phyloP scores from a whole-genome alignment of 2,329 filamentous ascomycete species.

The Neospermospora avenae region DNA sequence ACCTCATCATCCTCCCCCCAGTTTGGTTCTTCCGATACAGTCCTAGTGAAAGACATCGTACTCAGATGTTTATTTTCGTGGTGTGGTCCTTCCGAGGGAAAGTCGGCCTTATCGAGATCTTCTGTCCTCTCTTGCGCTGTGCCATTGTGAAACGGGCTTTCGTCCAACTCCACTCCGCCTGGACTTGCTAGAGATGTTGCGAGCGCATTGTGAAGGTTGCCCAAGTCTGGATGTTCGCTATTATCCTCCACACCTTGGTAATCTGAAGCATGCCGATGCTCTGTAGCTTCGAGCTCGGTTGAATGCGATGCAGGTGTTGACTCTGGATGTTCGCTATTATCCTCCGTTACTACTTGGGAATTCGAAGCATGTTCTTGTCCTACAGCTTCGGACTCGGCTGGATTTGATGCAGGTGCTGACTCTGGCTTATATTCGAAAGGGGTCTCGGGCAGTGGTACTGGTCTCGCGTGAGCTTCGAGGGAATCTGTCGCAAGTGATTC shows the following conservation, averaged over 20 bases:
- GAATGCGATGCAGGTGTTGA: neutral
- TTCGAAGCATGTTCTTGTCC: no score
- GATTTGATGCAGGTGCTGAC: neutral
- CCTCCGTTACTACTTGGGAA: conserved; percentile 3
- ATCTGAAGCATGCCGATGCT: neutral
- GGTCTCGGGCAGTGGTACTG: conserved; percentile 5
- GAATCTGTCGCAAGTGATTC: conserved; percentile 21
- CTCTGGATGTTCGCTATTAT: conserved; percentile 22
- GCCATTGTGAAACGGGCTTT: conserved; percentile 24
- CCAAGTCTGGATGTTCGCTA: conserved; percentile 22
- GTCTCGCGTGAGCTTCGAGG: conserved; percentile 4
- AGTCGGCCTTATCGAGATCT: conserved; percentile 22
- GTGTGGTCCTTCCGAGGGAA: conserved; percentile 26
- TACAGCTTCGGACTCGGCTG: no score
- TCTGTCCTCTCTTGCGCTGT: conserved; percentile 7
- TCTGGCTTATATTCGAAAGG: conserved; percentile 11
- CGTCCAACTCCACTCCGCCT: conserved; percentile 30
- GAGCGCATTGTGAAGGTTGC: conserved; percentile 28
- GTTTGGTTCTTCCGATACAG: conserved; percentile 59
- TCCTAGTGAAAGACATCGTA: conserved; percentile 61
- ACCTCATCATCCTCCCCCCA: conserved; percentile 56
- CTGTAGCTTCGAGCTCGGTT: neutral
- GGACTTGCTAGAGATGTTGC: conserved; percentile 29
- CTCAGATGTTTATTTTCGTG: conserved; percentile 53
- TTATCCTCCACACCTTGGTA: conserved; percentile 15